Conservation (phyloP, 306 rosid genomes). For the Begonia loranthoides region DNA sequence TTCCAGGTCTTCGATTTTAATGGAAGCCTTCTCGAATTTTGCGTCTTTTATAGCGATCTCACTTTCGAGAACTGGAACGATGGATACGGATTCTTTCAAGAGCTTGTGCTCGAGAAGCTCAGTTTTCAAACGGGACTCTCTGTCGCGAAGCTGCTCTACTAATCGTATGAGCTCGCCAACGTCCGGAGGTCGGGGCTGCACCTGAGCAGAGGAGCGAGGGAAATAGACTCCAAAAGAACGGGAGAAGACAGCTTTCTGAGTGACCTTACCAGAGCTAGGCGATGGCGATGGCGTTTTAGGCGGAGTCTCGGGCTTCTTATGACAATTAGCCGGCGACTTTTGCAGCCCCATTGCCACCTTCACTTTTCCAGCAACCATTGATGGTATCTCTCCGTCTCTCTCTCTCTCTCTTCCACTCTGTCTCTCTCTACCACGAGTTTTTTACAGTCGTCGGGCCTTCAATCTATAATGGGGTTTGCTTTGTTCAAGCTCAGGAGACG, state of each 20-base stretch:
- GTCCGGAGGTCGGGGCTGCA: conserved; percentile 90
- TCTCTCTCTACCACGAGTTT: too few relatives aligned
- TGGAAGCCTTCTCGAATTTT: conserved; percentile 40
- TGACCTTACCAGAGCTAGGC: conserved; percentile 28
- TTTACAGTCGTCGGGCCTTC: conserved; percentile 5
- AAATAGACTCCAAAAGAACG: conserved; percentile 80
- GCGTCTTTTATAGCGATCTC: conserved; percentile 42
- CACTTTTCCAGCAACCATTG: conserved; percentile 91
- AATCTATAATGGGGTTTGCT: not conserved
- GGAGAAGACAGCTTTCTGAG: conserved; percentile 70
- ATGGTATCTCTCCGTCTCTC: conserved; percentile 2
- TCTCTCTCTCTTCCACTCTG: too few relatives aligned
- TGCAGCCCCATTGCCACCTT: conserved; percentile 72
- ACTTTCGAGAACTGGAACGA: conserved; percentile 61
- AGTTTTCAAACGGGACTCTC: conserved; percentile 77
- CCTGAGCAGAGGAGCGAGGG: conserved; percentile 94
- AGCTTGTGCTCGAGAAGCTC: conserved; percentile 87
- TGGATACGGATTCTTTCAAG: conserved; percentile 58
- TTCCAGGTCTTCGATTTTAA: conserved; percentile 27
- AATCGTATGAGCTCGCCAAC: conserved; percentile 68
- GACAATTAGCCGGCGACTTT: conserved; percentile 41
- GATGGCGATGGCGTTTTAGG: conserved; percentile 47
- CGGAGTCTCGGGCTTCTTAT: conserved; percentile 27
- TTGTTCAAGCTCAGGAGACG: not conserved
- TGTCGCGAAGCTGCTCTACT: conserved; percentile 84